Evolutionary conservation across 1,139 yeast species (phyloP).

Genomic region (Wickerhamomyces sp.): DNA sequence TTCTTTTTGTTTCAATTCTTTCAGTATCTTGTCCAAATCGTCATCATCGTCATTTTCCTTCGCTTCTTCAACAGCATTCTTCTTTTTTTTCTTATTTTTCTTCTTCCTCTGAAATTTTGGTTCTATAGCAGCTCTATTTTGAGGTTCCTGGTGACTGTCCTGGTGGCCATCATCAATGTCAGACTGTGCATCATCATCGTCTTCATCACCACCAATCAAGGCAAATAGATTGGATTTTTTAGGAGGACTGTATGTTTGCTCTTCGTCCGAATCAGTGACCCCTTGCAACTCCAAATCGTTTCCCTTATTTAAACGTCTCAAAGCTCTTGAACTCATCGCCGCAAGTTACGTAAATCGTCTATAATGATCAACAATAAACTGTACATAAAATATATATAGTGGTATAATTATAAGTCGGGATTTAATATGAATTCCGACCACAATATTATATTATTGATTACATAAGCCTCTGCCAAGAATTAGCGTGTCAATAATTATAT

Average conservation of each 20-base stretch:
- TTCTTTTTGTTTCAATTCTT: conserved; percentile 19
- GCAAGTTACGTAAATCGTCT: neutral
- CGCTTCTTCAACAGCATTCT: conserved; percentile 11
- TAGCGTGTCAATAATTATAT: neutral
- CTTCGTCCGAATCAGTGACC: conserved; percentile 35
- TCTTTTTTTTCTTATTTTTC: conserved; percentile 19
- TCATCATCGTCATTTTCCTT: conserved; percentile 21
- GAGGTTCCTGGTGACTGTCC: conserved; percentile 2
- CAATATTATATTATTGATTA: too few species aligned
- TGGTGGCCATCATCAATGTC: conserved; percentile 10
- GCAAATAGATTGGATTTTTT: conserved; percentile 20
- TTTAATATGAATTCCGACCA: too few species aligned
- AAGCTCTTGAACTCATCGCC: conserved; percentile 69
- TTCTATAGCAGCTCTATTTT: conserved; percentile 6
- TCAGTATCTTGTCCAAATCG: conserved; percentile 33
- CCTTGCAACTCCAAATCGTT: conserved; percentile 29
- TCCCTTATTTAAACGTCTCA: conserved; percentile 47
- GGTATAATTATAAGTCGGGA: too few species aligned
- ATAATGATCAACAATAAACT: neutral
- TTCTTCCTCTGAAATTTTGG: conserved; percentile 20
- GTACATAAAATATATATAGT: too few species aligned
- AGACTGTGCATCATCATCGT: conserved; percentile 10
- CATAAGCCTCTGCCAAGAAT: neutral
- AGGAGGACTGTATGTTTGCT: conserved; percentile 27
- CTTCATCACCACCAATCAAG: conserved; percentile 20